Conservation (phyloP, 257 asterid species). For the Asclepias syriaca region DNA sequence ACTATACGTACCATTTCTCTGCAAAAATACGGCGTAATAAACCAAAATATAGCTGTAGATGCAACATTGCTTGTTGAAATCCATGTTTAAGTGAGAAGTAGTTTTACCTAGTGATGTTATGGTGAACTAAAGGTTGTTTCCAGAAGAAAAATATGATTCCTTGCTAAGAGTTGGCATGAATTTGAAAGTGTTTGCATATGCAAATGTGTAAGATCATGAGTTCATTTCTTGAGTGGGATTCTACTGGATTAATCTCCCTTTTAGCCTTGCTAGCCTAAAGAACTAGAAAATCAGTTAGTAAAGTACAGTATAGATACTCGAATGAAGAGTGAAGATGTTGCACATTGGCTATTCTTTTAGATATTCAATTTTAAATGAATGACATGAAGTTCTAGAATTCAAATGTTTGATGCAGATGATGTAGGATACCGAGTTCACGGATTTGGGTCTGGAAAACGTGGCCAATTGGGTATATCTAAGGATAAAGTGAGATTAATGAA, state of each 20-base stretch:
- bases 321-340: not conserved
- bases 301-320: not conserved
- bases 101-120: not conserved
- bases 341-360: not conserved
- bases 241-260: not conserved
- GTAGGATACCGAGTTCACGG: conserved; percentile 50
- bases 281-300: not conserved
- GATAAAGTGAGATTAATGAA: conserved; percentile 48
- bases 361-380: not conserved
- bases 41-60: not conserved
- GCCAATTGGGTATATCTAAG: conserved; percentile 71
- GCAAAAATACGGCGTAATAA: not conserved
- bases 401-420: conserved; percentile 27
- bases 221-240: not conserved
- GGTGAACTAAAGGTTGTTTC: not conserved
- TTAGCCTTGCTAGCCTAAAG: not conserved
- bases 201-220: not conserved
- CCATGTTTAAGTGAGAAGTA: not conserved
- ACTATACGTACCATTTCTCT: not conserved
- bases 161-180: not conserved
- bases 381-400: not conserved
- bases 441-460: conserved; percentile 88
- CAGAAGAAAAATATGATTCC: not conserved
- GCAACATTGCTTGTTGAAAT: not conserved
- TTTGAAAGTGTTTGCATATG: not conserved